Evolutionary conservation across 2,329 filamentous ascomycete genomes (phyloP).

Genomic region (Aspergillus sp.): DNA sequence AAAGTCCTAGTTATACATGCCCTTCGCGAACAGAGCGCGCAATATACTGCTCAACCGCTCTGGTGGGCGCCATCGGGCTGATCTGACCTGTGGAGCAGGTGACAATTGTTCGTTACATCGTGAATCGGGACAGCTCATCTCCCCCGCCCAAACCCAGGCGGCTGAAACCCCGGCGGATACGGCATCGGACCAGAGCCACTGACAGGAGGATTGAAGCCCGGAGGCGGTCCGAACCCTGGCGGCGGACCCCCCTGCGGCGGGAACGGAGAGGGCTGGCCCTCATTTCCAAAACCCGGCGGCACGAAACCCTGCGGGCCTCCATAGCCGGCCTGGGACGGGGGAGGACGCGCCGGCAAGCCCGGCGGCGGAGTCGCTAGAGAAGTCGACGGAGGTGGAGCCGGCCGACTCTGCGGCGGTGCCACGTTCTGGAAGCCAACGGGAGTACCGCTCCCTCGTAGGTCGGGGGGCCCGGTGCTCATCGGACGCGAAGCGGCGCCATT

Average conservation of each 20-base stretch:
- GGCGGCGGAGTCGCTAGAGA: conserved; percentile 39
- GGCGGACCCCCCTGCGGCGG: conserved; percentile 36
- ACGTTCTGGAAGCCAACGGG: conserved; percentile 33
- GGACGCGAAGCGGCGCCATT: conserved; percentile 32
- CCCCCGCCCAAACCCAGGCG: conserved; percentile 27
- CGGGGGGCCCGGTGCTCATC: conserved; percentile 21
- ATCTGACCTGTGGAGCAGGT: no score
- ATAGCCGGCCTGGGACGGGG: conserved; percentile 57
- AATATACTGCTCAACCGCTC: no score
- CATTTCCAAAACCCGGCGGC: conserved; percentile 29
- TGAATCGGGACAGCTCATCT: conserved; percentile 9
- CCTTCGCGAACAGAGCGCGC: no score
- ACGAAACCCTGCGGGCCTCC: conserved; percentile 47
- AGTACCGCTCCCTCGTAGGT: conserved; percentile 34
- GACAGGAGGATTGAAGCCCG: conserved; percentile 36
- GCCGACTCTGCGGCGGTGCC: conserved; percentile 34
- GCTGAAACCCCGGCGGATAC: conserved; percentile 36
- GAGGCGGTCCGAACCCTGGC: conserved; percentile 40
- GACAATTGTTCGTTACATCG: no score
- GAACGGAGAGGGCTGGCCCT: conserved; percentile 20
- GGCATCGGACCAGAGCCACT: conserved; percentile 21
- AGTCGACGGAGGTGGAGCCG: conserved; percentile 50
- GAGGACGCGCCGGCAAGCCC: conserved; percentile 58
- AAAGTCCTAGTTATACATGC: no score
- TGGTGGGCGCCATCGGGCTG: no score